These are phyloP conservation scores for Penicillium freii DNA, from an alignment of 2,329 filamentous ascomycete species.

Conservation along the genomic window DNA sequence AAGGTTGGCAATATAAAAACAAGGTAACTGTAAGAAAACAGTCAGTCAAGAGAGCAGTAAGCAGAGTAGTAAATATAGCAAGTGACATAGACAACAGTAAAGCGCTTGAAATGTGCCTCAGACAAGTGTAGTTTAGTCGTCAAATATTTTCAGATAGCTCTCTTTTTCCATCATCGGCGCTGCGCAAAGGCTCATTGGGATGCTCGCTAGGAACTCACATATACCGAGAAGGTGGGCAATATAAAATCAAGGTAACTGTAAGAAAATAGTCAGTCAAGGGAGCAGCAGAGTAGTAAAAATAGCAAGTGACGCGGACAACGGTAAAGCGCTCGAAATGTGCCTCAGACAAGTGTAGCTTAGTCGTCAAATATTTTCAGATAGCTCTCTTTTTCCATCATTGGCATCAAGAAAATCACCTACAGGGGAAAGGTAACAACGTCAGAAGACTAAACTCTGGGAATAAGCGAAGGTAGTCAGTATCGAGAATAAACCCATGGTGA, in stretches of 20 bases:
- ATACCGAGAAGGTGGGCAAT: background rate
- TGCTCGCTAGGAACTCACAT: too few relatives aligned
- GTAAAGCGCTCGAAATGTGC: background rate
- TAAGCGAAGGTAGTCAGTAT: background rate
- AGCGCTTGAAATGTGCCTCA: background rate
- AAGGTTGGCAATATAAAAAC: too few relatives aligned
- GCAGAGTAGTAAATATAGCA: too few relatives aligned
- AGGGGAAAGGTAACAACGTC: background rate
- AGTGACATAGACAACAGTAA: too few relatives aligned
- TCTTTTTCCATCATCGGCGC: background rate
- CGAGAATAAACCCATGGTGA: too few relatives aligned
- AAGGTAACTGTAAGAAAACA: too few relatives aligned
- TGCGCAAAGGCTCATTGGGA: background rate
- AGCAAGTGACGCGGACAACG: background rate
- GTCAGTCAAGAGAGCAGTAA: too few relatives aligned
- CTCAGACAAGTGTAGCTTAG: background rate
- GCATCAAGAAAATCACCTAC: background rate
- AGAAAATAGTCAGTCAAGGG: background rate
- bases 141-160: background rate
- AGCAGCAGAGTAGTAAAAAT: too few relatives aligned
- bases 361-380: background rate
- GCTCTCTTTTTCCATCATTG: background rate
- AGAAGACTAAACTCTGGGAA: background rate
- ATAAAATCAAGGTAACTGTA: too few relatives aligned
- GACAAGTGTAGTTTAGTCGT: background rate